phyloP scores from a whole-genome alignment of 2,329 filamentous ascomycete species.

The Diaporthe aspalathi region DNA sequence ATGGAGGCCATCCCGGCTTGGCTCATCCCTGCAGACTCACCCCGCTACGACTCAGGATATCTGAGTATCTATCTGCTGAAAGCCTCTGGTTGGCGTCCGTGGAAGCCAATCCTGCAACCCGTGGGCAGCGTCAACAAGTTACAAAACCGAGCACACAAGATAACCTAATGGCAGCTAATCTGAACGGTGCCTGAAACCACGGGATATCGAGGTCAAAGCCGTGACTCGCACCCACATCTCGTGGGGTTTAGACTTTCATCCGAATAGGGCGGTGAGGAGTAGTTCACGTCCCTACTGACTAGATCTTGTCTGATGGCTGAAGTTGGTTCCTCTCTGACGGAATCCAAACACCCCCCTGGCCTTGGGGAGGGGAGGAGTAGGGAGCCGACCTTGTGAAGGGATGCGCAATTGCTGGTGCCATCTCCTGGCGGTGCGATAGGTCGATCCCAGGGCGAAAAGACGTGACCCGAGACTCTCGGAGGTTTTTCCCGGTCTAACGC shows the following conservation, averaged over 20 bases:
- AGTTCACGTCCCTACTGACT: slow-evolving; percentile 27
- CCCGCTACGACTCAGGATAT: neutral
- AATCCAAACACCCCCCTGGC: neutral
- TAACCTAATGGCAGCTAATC: neutral
- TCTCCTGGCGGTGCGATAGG: slow-evolving; percentile 14
- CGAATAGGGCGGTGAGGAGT: slow-evolving; percentile 29
- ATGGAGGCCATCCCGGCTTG: neutral
- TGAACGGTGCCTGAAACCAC: slow-evolving; percentile 24
- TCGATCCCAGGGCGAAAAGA: neutral
- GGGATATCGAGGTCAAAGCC: slow-evolving; percentile 23
- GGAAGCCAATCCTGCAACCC: neutral
- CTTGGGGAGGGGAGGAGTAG: neutral
- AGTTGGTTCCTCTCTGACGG: neutral
- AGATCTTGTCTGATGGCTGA: slow-evolving; percentile 17
- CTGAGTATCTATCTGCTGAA: neutral
- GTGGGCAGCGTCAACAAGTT: neutral
- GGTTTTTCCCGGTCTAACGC: slow-evolving; percentile 23
- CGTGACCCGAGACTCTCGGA: slow-evolving; percentile 16
- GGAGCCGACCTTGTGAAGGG: neutral
- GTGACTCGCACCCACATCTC: slow-evolving; percentile 33
- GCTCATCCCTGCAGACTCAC: slow-evolving; percentile 6
- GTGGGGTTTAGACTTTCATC: slow-evolving; percentile 33
- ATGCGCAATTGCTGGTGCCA: slow-evolving; percentile 15
- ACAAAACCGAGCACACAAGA: slow-evolving; percentile 7
- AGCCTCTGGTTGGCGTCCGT: neutral